phyloP scores from a whole-genome alignment of 2,329 filamentous ascomycete species.

The Bertia moriformis region DNA sequence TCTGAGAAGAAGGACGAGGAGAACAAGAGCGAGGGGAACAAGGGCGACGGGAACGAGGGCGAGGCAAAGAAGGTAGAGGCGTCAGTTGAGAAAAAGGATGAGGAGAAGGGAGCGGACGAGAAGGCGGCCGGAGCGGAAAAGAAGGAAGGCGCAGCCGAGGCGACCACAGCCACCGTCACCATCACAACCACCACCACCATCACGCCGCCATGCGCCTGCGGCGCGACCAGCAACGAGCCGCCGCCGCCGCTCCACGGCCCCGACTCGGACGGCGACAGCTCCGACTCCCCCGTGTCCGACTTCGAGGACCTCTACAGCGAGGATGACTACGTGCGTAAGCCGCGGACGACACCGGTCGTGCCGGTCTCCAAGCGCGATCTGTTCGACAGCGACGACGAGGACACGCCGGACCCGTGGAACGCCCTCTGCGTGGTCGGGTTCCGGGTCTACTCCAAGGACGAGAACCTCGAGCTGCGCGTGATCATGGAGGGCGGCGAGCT shows the following conservation, averaged over 20 bases:
- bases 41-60: no score
- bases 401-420: slow-evolving; percentile 22
- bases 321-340: slow-evolving; percentile 40
- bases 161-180: slow-evolving; percentile 2
- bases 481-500: slow-evolving; percentile 40
- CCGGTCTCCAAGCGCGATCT: slow-evolving; percentile 9
- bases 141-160: slow-evolving; percentile 3
- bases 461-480: slow-evolving; percentile 33
- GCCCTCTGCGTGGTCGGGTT: slow-evolving; percentile 24
- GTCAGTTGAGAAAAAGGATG: slow-evolving; percentile 5
- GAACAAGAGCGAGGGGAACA: no score
- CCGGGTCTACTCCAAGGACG: slow-evolving; percentile 27
- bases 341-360: slow-evolving; percentile 18
- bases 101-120: slow-evolving; percentile 18
- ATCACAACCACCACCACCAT: slow-evolving; percentile 6
- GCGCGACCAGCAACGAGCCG: slow-evolving; percentile 5
- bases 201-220: slow-evolving; percentile 8
- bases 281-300: slow-evolving; percentile 42
- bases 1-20: slow-evolving; percentile 2
- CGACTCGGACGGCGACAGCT: slow-evolving; percentile 36
- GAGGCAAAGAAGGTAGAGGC: no score
- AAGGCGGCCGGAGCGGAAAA: no score
- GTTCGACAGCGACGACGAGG: slow-evolving; percentile 19
- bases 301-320: slow-evolving; percentile 44
- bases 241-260: slow-evolving; percentile 10